A percentile compares a stretch with the other conserved stretches of the same genome.
Conservation (phyloP, 1,284 basidiomycete species). For the Singerocomus inundabilis region DNA sequence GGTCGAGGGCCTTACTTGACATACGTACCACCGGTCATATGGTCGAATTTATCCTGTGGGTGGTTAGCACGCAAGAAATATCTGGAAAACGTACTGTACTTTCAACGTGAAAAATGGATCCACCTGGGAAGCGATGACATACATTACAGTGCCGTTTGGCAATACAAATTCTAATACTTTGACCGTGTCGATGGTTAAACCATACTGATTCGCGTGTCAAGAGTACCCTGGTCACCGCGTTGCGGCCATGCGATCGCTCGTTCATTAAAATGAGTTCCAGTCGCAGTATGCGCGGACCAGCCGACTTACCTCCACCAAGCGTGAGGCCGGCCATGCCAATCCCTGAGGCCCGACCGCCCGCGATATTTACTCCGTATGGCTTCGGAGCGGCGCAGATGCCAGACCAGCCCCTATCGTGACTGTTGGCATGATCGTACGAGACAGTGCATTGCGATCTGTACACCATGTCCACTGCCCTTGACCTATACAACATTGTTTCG, state of each 20-base stretch:
- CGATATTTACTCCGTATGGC: slow-evolving; percentile 43
- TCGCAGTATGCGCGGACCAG: not conserved
- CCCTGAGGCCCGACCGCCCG: slow-evolving; percentile 45
- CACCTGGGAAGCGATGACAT: slow-evolving; percentile 39
- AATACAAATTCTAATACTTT: slow-evolving; percentile 48
- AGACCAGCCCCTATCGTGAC: slow-evolving; percentile 33
- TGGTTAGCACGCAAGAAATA: slow-evolving; percentile 40
- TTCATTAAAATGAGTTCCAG: slow-evolving; percentile 1
- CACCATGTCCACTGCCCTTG: slow-evolving; percentile 50
- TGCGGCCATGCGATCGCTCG: slow-evolving; percentile 3
- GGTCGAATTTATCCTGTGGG: slow-evolving; percentile 56
- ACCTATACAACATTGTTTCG: slow-evolving; percentile 36
- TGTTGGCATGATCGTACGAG: slow-evolving; percentile 38
- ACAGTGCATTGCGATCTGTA: slow-evolving; percentile 25
- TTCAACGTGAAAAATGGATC: slow-evolving; percentile 51
- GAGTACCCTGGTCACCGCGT: slow-evolving; percentile 45
- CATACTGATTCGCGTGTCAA: slow-evolving; percentile 51
- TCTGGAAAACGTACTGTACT: slow-evolving; percentile 30
- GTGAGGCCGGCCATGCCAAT: slow-evolving; percentile 47
- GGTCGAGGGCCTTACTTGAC: not conserved
- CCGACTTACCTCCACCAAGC: slow-evolving; percentile 25
- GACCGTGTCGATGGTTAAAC: slow-evolving; percentile 51
- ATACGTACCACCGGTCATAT: slow-evolving; percentile 46
- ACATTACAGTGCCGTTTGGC: slow-evolving; percentile 44
- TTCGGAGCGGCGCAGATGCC: slow-evolving; percentile 42